Base-by-base conservation (phyloP, 768 basidiomycete genomes). In the Pleurotus pulmonarius region DNA sequence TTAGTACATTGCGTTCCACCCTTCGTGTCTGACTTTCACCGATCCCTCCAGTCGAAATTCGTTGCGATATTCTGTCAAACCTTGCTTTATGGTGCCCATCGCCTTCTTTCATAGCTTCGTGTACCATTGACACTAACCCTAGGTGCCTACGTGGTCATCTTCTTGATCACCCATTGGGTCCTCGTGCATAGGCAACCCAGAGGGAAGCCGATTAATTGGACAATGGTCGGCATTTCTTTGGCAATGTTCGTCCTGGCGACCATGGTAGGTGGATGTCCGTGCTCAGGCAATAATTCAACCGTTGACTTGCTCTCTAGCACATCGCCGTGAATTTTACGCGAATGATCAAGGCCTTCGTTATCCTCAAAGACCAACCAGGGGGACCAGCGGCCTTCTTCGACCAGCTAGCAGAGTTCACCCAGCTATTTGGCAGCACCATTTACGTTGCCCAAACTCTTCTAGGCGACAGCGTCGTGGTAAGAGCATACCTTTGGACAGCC, bases 381-480 rank as follows among this genome's bases (percentile, higher is more conserved):
- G 64, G 64, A 46, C 69, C 71, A 4, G 61, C 64, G 26, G 68
- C 65, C 0, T 74, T 64, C 57, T 74, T 71, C 63, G 69, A 69
- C 45, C 55, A 64, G 40, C 63, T 74, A 18, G 69, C 70, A 4
- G 64, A 69, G 22, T 71, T 70, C 46, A 71, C 72, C 6, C 70
- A 75, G 44, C 60, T 72, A 12, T 70, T 75, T 56, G 72, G 69
- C 37, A 74, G 70, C 51, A 64, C 72, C 9, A 62, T 74, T 34
- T 75, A 73, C 58, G 60, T 70, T 20, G 59, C 64, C 1, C 75
- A 75, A 59, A 75, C 73, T 4, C 60, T 75, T 24, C 61, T 74
- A 1, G 75, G 73, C 15, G 75, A 75, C 56, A 63, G 64, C 16
- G 69, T 74, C 22, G 68, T 71, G 58, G 72, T 73, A 56, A 11